Evolutionary conservation across 2,329 filamentous ascomycete genomes (phyloP).

Genomic region (Pseudophaeomoniella oleicola): DNA sequence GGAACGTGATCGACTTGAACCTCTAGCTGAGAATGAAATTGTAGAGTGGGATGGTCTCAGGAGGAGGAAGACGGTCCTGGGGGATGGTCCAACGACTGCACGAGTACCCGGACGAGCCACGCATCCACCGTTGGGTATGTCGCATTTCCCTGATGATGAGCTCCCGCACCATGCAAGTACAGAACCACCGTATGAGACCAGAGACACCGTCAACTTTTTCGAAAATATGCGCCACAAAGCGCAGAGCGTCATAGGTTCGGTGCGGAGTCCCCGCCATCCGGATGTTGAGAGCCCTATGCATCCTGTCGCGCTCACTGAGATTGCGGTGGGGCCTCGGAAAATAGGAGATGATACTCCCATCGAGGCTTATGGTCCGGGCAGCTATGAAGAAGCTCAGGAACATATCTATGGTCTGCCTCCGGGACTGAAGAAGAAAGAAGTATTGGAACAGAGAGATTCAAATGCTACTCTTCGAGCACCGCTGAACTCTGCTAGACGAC

Average conservation of each 20-base stretch:
- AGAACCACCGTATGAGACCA: constrained; percentile 20
- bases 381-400: constrained; percentile 19
- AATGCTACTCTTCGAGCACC: constrained; percentile 13
- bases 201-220: constrained; percentile 6
- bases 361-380: constrained; percentile 11
- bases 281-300: constrained; percentile 40
- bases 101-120: constrained; percentile 30
- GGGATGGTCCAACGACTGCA: constrained; percentile 27
- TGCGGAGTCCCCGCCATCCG: constrained; percentile 19
- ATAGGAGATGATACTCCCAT: constrained; percentile 23
- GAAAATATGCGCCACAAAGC: constrained; percentile 15
- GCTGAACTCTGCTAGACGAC: constrained; percentile 49
- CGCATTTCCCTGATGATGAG: constrained; percentile 58
- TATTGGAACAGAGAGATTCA: background rate
- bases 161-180: constrained; percentile 30
- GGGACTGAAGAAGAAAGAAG: constrained; percentile 23
- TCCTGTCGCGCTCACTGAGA: constrained; percentile 49
- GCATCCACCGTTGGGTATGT: constrained; percentile 79
- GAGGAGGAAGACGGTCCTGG: constrained; percentile 48
- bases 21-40: constrained; percentile 63
- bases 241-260: constrained; percentile 15
- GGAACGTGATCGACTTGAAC: constrained; percentile 52
- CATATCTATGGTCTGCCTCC: constrained; percentile 37
- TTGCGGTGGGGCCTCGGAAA: constrained; percentile 36
- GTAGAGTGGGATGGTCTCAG: constrained; percentile 89